A percentile compares a stretch with the other conserved stretches of the same genome.
These are phyloP conservation scores for Phaffomyces opuntiae DNA, from an alignment of 805 yeast genomes.

Conservation along the genomic window DNA sequence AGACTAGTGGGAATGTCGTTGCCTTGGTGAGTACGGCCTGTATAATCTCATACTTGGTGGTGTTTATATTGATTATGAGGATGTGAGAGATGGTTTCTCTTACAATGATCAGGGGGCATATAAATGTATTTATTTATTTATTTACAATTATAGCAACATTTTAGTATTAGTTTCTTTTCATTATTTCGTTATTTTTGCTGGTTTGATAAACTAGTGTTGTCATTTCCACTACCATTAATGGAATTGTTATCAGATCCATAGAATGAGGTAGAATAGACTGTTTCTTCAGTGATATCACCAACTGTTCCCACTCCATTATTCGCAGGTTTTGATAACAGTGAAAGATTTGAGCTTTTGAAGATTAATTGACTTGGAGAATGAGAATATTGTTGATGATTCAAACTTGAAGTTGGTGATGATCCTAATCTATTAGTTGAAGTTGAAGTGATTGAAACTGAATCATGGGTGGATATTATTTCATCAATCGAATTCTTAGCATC, in stretches of 20 bases:
- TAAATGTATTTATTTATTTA: too few relatives aligned
- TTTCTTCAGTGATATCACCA: conserved; percentile 19
- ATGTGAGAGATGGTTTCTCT: conserved; percentile 23
- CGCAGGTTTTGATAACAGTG: not conserved
- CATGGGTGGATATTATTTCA: not conserved
- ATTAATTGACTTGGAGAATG: not conserved
- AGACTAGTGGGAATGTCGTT: conserved; percentile 58
- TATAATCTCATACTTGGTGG: conserved; percentile 40
- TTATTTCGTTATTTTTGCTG: not conserved
- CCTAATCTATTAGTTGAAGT: not conserved
- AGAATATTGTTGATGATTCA: not conserved
- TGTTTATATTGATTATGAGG: conserved; percentile 43
- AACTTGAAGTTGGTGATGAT: not conserved
- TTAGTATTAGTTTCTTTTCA: not conserved
- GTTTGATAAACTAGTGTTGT: not conserved
- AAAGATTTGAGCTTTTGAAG: not conserved
- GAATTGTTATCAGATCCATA: not conserved
- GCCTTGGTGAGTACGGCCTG: conserved; percentile 45
- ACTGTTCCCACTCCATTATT: conserved; percentile 13
- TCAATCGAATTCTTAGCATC: conserved; percentile 6
- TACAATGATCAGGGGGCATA: too few relatives aligned
- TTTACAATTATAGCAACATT: not conserved
- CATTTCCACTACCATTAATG: not conserved
- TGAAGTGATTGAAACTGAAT: conserved; percentile 1
- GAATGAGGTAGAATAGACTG: conserved; percentile 17